Evolutionary conservation across 1,139 yeast genomes (phyloP).

Genomic region (Magnusiomyces magnusii): DNA sequence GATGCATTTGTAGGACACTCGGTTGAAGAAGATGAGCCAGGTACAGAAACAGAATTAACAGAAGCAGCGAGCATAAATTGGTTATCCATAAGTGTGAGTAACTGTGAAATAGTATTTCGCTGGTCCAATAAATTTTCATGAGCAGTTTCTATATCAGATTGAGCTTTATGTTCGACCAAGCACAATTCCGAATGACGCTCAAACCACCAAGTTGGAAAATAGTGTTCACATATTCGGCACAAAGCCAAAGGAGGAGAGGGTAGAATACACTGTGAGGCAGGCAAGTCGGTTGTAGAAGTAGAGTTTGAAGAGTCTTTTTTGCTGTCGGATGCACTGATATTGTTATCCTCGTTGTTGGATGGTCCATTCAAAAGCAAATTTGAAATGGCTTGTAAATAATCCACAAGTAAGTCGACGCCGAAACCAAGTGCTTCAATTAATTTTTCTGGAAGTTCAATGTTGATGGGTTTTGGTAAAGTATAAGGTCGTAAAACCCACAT

Average conservation of each 20-base stretch:
- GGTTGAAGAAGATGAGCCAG: conserved; percentile 18
- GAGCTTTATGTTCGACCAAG: conserved; percentile 73
- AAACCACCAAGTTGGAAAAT: conserved; percentile 95
- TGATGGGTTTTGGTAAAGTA: conserved; percentile 49
- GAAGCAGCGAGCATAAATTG: conserved; percentile 6
- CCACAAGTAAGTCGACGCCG: conserved; percentile 78
- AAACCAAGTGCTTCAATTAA: conserved; percentile 73
- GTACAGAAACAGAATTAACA: not conserved
- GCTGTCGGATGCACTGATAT: conserved; percentile 19
- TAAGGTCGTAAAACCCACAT: conserved; percentile 92
- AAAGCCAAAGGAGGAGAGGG: conserved; percentile 74
- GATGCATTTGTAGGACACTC: not conserved
- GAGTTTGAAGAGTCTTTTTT: not conserved
- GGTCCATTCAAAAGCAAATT: conserved; percentile 40
- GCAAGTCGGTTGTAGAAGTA: not conserved
- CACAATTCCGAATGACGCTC: conserved; percentile 90
- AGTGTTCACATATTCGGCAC: conserved; percentile 87
- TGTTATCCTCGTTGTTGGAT: conserved; percentile 42
- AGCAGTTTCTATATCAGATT: conserved; percentile 65
- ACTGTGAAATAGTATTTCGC: conserved; percentile 41
- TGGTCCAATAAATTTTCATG: conserved; percentile 80
- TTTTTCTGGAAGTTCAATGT: conserved; percentile 57
- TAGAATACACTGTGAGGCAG: conserved; percentile 34
- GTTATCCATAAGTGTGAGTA: conserved; percentile 18
- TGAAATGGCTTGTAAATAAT: conserved; percentile 57